Conservation (phyloP, 2,329 filamentous ascomycete species). For the Ceratocystis colombiana region DNA sequence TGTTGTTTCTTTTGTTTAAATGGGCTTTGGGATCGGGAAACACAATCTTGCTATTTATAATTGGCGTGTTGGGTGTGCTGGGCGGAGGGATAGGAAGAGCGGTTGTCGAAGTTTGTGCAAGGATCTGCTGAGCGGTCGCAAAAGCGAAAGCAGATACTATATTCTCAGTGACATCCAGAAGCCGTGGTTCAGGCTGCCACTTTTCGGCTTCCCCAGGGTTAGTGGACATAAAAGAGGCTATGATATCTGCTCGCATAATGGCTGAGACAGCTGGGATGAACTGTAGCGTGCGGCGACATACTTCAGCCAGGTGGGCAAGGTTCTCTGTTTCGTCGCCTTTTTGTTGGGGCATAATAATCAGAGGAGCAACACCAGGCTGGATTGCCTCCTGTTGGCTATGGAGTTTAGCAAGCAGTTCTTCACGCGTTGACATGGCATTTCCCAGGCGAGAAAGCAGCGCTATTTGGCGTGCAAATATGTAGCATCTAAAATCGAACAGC, state of each 20-base stretch:
- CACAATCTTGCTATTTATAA: conserved; percentile 10
- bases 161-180: conserved; percentile 55
- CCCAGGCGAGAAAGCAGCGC: conserved; percentile 70
- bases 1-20: conserved; percentile 30
- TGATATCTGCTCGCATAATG: conserved; percentile 68
- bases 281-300: conserved; percentile 70
- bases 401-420: conserved; percentile 52
- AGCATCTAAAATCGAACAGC: conserved; percentile 87
- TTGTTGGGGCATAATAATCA: conserved; percentile 23
- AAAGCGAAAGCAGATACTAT: conserved; percentile 70
- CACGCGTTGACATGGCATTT: conserved; percentile 56
- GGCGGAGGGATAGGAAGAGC: conserved; percentile 53
- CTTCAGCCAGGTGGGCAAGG: conserved; percentile 68
- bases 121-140: conserved; percentile 62
- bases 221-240: conserved; percentile 46
- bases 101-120: conserved; percentile 63
- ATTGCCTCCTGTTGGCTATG: conserved; percentile 53
- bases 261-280: conserved; percentile 75
- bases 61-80: conserved; percentile 23
- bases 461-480: conserved; percentile 85
- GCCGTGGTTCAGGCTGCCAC: conserved; percentile 29
- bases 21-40: conserved; percentile 55
- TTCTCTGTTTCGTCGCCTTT: conserved; percentile 55
- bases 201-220: conserved; percentile 31
- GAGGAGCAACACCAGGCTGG: conserved; percentile 44